Base-by-base conservation (phyloP, 768 basidiomycete species). In the Tylopilus sp. region DNA sequence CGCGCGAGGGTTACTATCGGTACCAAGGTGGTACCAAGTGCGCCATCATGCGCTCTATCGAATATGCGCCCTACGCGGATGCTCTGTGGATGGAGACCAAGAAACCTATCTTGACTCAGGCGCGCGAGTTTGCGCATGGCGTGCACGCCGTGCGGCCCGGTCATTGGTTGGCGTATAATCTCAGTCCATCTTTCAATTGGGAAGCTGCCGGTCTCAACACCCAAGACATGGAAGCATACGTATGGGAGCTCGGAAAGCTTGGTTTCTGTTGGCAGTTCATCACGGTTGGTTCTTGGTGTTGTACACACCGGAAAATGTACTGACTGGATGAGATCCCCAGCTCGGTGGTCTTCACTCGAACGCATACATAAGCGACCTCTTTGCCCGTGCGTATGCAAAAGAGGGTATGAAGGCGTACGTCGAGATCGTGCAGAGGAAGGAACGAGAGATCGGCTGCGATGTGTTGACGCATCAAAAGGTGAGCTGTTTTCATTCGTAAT, bases 381-480 rank as follows among this genome's bases (percentile, higher is more conserved):
- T 99, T 69, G 95, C 97, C 4, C 70, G 81, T 59, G 79, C 87
- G 47, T 98, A 83, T 67, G 87, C 92, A 33, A 86, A 85, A 70
- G 95, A 95, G 56, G 97, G 95, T 38, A 99, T 99, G 97, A 94
- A 98, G 70, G 97, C 97, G 2, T 99, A 98, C 66, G 95, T 98
- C 56, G 91, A 95, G 72, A 75, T 98, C 51, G 77, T 99, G 48
- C 97, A 99, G 70, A 77, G 90, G 25, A 87, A 82, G 68, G 97
- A 99, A 67, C 81, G 93, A 44, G 94, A 98, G 59, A 79, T 97
- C 47, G 93, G 87, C 44, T 93, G 90, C 55, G 97, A 99, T 64
- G 95, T 98, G 22, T 83, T 98, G 59, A 98, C 94, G 7, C 97
- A 99, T 68, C 97, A 99, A 70, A 95, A 86, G 81, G 91, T 91